These are phyloP conservation scores for Chimonanthus salicifolius DNA, from an alignment of 164 flowering plant species.

Conservation along the genomic window DNA sequence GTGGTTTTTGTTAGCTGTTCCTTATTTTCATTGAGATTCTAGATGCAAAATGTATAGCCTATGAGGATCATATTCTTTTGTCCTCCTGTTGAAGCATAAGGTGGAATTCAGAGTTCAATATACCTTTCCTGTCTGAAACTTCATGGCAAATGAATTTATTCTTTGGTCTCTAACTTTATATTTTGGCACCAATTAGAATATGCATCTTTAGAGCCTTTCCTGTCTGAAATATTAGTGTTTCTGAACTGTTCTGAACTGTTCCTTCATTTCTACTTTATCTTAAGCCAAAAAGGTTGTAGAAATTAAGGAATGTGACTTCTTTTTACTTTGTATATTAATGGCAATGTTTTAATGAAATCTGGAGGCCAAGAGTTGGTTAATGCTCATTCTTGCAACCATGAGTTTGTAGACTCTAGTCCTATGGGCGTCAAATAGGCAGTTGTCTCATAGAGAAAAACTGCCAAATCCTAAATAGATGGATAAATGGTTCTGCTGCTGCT, in stretches of 20 bases:
- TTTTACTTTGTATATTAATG: not conserved
- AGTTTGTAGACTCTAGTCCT: too few relatives aligned
- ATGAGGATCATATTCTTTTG: not conserved
- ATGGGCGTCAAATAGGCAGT: too few relatives aligned
- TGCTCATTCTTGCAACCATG: too few relatives aligned
- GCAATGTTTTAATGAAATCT: not conserved
- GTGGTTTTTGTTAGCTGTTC: not conserved
- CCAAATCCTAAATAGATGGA: too few relatives aligned
- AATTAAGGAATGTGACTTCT: not conserved
- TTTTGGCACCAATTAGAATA: too few relatives aligned
- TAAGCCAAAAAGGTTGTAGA: too few relatives aligned
- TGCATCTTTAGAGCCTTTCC: too few relatives aligned
- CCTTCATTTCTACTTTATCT: conserved; percentile 1
- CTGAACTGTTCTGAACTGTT: not conserved
- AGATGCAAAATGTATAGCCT: not conserved
- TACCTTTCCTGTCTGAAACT: conserved; percentile 12
- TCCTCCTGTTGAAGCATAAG: not conserved
- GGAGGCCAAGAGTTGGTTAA: not conserved
- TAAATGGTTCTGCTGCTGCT: too few relatives aligned
- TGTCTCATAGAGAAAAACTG: too few relatives aligned
- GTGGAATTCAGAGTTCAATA: not conserved
- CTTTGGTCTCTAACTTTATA: not conserved
- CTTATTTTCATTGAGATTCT: not conserved
- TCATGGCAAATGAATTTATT: not conserved
- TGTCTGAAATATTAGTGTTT: not conserved